phyloP scores from a whole-genome alignment of 2,329 filamentous ascomycete genomes.

The Byssoonygena ceratinophila region DNA sequence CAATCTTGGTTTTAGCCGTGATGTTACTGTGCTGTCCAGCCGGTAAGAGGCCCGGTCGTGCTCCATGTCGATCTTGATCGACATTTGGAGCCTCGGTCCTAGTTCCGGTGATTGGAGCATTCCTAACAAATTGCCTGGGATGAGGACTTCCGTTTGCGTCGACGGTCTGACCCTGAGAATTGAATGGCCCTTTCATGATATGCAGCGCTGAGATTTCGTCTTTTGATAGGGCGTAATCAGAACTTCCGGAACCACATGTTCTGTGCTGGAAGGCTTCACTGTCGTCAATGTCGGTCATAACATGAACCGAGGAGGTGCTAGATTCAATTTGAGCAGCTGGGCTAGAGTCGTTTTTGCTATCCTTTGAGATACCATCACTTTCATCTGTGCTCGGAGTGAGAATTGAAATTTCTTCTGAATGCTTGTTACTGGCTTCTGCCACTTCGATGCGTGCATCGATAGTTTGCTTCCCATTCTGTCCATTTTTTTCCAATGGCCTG shows the following conservation, averaged over 20 bases:
- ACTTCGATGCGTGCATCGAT: not conserved
- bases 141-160: slow-evolving; percentile 32
- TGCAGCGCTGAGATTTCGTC: not conserved
- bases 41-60: not conserved
- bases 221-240: not conserved
- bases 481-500: not conserved
- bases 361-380: not conserved
- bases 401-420: not conserved
- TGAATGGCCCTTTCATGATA: not conserved
- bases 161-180: slow-evolving; percentile 20
- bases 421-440: not conserved
- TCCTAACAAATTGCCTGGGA: slow-evolving; percentile 4
- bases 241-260: not conserved
- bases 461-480: not conserved
- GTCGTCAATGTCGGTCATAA: not conserved
- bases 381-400: not conserved
- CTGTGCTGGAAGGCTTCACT: not conserved
- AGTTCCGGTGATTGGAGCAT: not conserved
- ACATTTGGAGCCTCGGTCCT: not conserved
- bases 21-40: too few relatives aligned
- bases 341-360: not conserved
- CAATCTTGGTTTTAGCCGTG: too few relatives aligned
- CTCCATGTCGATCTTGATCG: not conserved
- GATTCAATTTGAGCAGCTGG: not conserved
- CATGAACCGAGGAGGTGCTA: not conserved